These are phyloP conservation scores for Arachis stenosperma DNA, from an alignment of 306 rosid species.

Conservation along the genomic window DNA sequence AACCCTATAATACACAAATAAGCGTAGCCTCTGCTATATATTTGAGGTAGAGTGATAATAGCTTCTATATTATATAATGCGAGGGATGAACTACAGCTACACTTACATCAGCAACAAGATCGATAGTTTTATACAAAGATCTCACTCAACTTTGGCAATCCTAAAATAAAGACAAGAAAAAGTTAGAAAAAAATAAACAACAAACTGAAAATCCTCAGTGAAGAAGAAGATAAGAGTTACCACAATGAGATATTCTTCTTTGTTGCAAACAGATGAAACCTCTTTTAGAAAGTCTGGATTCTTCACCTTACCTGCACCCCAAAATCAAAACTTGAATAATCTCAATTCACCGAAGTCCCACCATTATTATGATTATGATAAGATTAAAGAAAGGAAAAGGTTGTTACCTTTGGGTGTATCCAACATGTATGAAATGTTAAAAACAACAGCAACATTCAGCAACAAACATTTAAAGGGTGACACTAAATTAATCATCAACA, in stretches of 20 bases:
- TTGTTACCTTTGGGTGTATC: constrained; percentile 63
- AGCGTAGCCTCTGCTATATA: no score
- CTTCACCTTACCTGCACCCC: constrained; percentile 62
- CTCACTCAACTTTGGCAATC: constrained; percentile 83
- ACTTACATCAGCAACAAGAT: constrained; percentile 68
- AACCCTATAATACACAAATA: no score
- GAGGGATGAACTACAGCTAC: background rate
- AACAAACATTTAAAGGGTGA: no score
- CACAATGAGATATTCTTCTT: constrained; percentile 61
- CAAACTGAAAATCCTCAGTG: no score
- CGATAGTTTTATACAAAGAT: constrained; percentile 67
- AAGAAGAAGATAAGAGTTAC: constrained; percentile 39
- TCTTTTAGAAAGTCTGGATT: constrained; percentile 53
- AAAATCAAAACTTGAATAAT: constrained; percentile 7
- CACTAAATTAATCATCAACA: no score
- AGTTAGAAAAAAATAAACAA: no score
- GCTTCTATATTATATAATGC: no score
- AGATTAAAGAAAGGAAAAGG: background rate
- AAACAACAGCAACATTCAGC: constrained; percentile 46
- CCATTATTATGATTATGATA: background rate
- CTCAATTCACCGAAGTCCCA: no score
- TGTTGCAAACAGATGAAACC: no score
- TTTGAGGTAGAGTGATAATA: no score
- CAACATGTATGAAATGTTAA: constrained; percentile 77
- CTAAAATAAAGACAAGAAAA: constrained; percentile 40